Base-by-base conservation (phyloP, 352 stramenopile genomes). In the Pythium vanterpoolii region DNA sequence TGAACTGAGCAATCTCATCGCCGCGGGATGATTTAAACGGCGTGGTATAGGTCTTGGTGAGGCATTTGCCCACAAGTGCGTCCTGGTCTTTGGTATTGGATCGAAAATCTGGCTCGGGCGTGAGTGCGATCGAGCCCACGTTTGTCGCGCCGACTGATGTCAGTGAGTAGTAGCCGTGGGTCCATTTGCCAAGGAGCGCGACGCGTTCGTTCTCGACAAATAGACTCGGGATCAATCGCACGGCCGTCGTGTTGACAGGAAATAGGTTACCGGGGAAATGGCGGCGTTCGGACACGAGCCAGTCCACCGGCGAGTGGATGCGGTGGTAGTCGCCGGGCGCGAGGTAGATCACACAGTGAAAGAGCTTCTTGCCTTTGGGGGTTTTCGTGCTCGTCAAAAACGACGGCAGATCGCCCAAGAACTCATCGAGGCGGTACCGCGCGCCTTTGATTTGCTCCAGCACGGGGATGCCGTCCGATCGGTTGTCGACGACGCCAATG, bases 121-220 rank as follows among this genome's bases (percentile, higher is more conserved):
- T 69, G 16, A 95, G 56, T 11, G 72, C 72, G 68, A 95, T 94
- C 10, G 84, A 94, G n/a, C 86, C 86, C 6, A 95, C 86, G 46
- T 95, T 95, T 11, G 84, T 89, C n/a, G 86, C 86, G 18, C 86
- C 86, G 24, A 95, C 86, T 33, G 85, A 83, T 24, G 77, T 90
- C 24, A 95, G 73, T 14, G 80, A 92, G 56, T 92, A 94, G 57
- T 92, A 93, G 13, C 85, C 85, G 39, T 89, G 77, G 44, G 83
- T 69, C 83, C 84, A 95, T 55, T 81, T 61, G 43, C 86, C 86
- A 24, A 91, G 40, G 13, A 95, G 60, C 14, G 68, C 83, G 10
- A 91, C 81, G 36, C 86, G 82, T 63, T 95, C 86, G 56, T 95
- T 95, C 57, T 90, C 79, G 27, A 90, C 79, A 49, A 92, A 95